These are phyloP conservation scores for Rauvolfia tetraphylla DNA, from an alignment of 257 asterid genomes.

Conservation along the genomic window DNA sequence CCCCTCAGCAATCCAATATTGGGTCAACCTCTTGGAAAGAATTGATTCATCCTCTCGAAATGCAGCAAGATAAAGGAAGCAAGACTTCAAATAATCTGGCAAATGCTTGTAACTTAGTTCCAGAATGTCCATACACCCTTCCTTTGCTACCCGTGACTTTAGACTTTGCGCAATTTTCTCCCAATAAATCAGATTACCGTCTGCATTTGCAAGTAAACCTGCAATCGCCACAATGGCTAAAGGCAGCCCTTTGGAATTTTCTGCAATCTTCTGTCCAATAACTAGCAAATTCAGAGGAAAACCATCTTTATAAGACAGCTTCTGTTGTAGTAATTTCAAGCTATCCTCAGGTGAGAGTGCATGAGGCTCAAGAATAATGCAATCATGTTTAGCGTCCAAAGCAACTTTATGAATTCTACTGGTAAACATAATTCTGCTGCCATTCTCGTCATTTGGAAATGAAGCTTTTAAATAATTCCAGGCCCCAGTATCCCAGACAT, in stretches of 20 bases:
- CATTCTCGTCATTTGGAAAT: conserved; percentile 8
- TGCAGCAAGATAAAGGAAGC: conserved; percentile 20
- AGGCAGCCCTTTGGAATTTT: conserved; percentile 10
- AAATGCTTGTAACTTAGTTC: conserved; percentile 6
- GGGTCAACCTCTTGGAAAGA: not conserved
- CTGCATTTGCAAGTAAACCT: conserved; percentile 2
- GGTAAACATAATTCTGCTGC: conserved; percentile 16
- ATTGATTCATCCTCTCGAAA: conserved; percentile 14
- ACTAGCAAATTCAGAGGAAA: not conserved
- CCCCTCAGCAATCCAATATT: conserved; percentile 18
- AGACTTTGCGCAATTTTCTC: conserved; percentile 4
- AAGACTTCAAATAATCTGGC: conserved; percentile 13
- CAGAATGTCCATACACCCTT: conserved; percentile 10
- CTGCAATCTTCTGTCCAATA: not conserved
- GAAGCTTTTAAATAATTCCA: conserved; percentile 8
- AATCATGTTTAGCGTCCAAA: not conserved
- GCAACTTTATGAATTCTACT: conserved; percentile 5
- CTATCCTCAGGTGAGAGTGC: conserved; percentile 12
- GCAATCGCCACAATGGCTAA: conserved; percentile 1
- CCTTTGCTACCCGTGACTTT: not conserved
- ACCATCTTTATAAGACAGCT: not conserved
- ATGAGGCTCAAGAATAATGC: not conserved
- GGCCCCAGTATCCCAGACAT: conserved; percentile 15
- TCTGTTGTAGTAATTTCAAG: conserved; percentile 7
- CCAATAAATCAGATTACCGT: not conserved